Base-by-base conservation (phyloP, 176 grass and related monocot species). In the Tillandsia fasciculata region DNA sequence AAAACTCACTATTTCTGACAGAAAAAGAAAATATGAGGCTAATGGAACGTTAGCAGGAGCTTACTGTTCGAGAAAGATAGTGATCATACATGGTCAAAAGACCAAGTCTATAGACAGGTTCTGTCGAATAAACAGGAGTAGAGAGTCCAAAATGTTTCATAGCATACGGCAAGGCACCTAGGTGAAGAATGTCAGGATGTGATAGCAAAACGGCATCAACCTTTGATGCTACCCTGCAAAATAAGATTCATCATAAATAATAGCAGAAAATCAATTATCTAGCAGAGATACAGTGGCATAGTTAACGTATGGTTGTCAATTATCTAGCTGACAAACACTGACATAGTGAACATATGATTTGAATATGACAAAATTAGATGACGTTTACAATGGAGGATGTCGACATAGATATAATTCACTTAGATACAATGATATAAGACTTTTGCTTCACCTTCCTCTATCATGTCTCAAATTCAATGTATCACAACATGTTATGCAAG, bases 41-140 rank as follows among this genome's bases (percentile, higher is more conserved):
- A 59, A 20, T 59, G n/a, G 20, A 18, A 59, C 9, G 54, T 59
- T 15, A 59, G 11, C 54, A 42, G 67, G 17, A 75, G 64, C 92
- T 91, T 96, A 96, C 92, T 85, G 80, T 79, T 85, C 81, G 78
- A 78, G 93, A 96, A 70, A 92, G 76, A 68, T 77, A 92, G 66
- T 92, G 81, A 67, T 92, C 93, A 29, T 96, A 96, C 88, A 96
- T 89, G 72, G 93, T 96, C 71, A 96, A 71, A 92, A 96, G 89
- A 63, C 93, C 93, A 79, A 96, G 89, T 73, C 93, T 84, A 87
- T 72, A 96, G 29, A 96, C 93, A 57, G 88, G 93, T 72, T 96
- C 93, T 68, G 93, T 92, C 15, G 86, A 80, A 85, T 92, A 96
- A 49, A 96, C 81, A 67, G 93, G 88, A 79, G 93, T 86, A 70